Conservation (phyloP, 768 basidiomycete genomes). For the Pulveroboletus sp. region DNA sequence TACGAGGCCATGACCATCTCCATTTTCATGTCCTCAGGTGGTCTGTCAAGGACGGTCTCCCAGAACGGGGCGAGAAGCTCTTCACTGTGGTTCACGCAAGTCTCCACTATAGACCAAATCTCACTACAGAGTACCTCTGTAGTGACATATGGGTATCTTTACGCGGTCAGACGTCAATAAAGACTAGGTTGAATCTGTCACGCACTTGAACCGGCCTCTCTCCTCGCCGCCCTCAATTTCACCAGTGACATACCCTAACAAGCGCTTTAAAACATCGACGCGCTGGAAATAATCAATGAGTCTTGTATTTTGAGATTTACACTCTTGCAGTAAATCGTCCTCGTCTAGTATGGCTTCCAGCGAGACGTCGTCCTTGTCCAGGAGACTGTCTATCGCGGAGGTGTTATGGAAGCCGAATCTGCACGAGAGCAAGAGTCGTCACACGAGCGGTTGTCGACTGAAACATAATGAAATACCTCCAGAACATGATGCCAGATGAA, state of each 20-base stretch:
- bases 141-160: slow-evolving; percentile 86
- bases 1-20: slow-evolving; percentile 85
- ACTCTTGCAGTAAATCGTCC: slow-evolving; percentile 90
- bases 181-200: slow-evolving; percentile 9
- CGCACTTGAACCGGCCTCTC: slow-evolving; percentile 77
- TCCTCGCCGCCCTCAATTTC: slow-evolving; percentile 82
- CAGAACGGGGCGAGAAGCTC: slow-evolving; percentile 84
- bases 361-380: slow-evolving; percentile 85
- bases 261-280: slow-evolving; percentile 71
- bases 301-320: slow-evolving; percentile 89
- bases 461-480: slow-evolving; percentile 36
- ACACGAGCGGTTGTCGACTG: background rate
- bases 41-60: slow-evolving; percentile 79
- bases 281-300: slow-evolving; percentile 85
- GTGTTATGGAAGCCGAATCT: slow-evolving; percentile 92
- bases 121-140: slow-evolving; percentile 96
- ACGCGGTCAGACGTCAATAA: slow-evolving; percentile 5
- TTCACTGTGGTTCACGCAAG: slow-evolving; percentile 66
- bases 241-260: slow-evolving; percentile 83
- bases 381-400: slow-evolving; percentile 82
- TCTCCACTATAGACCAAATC: slow-evolving; percentile 92
- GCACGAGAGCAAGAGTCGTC: slow-evolving; percentile 6
- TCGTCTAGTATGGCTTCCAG: slow-evolving; percentile 92
- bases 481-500: slow-evolving; percentile 38
- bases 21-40: slow-evolving; percentile 82